Conservation (phyloP, 2,329 filamentous ascomycete genomes). For the Leptographium lundbergii region DNA sequence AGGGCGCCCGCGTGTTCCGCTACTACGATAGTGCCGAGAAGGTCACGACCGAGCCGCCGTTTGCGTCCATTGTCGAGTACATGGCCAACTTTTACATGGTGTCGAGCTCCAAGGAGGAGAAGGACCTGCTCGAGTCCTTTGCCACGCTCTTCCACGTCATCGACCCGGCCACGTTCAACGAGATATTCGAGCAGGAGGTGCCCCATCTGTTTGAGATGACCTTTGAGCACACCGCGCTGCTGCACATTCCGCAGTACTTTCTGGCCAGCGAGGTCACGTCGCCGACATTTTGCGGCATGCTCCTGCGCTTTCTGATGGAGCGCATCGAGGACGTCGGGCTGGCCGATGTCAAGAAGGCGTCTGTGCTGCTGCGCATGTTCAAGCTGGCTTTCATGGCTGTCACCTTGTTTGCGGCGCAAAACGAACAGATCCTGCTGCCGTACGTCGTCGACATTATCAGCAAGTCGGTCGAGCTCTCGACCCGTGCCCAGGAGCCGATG, state of each 20-base stretch:
- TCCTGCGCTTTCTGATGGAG: slow-evolving; percentile 93
- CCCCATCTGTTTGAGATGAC: slow-evolving; percentile 95
- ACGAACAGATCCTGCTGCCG: slow-evolving; percentile 87
- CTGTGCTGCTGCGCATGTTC: slow-evolving; percentile 84
- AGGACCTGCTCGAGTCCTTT: slow-evolving; percentile 93
- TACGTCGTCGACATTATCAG: slow-evolving; percentile 97
- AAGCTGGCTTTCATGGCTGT: slow-evolving; percentile 99
- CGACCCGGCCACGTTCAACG: slow-evolving; percentile 94
- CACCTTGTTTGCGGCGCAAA: slow-evolving; percentile 85
- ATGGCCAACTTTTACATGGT: slow-evolving; percentile 93
- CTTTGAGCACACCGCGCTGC: slow-evolving; percentile 84
- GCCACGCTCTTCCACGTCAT: slow-evolving; percentile 98
- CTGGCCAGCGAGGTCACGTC: slow-evolving; percentile 97
- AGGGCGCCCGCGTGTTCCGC: slow-evolving; percentile 89
- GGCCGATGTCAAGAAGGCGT: slow-evolving; percentile 81
- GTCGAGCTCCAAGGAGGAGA: slow-evolving; percentile 89
- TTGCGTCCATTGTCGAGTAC: slow-evolving; percentile 75
- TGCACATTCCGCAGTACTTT: slow-evolving; percentile 96
- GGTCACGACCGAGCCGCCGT: slow-evolving; percentile 55
- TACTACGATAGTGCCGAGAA: slow-evolving; percentile 76
- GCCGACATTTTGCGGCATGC: slow-evolving; percentile 95
- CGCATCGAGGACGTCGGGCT: slow-evolving; percentile 91
- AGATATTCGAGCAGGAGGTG: slow-evolving; percentile 96
- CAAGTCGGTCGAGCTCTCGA: slow-evolving; percentile 91
- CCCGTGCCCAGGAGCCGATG: slow-evolving; percentile 91